Evolutionary conservation across 495 filamentous ascomycete species (phyloP).

Genomic region (Penicillium macrosclerotiorum): DNA sequence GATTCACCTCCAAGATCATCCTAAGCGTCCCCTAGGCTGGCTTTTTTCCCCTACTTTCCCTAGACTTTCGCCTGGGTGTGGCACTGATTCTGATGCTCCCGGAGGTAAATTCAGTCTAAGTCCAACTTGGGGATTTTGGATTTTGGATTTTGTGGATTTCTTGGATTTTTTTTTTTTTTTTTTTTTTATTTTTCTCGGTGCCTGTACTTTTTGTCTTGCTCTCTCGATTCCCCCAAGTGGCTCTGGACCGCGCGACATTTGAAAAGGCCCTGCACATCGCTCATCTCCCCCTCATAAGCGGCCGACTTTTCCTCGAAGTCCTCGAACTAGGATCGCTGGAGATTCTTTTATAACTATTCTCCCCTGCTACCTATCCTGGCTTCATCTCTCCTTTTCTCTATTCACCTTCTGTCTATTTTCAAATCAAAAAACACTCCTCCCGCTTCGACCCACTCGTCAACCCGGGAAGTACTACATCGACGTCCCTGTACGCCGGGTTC

Average conservation of each 20-base stretch:
- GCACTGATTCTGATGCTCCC: slow-evolving; percentile 6
- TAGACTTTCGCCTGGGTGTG: no score
- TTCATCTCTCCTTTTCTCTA: background rate
- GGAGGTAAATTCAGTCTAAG: no score
- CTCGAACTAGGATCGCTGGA: no score
- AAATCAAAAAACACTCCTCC: no score
- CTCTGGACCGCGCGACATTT: slow-evolving; percentile 7
- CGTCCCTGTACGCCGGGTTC: background rate
- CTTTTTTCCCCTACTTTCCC: no score
- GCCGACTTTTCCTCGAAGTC: background rate
- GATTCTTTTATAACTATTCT: background rate
- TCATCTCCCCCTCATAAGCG: slow-evolving; percentile 1
- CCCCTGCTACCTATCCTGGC: no score
- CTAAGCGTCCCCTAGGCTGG: slow-evolving; percentile 28
- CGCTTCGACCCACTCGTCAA: slow-evolving; percentile 5
- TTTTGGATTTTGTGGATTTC: no score
- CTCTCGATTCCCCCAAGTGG: slow-evolving; percentile 8
- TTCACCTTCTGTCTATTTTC: slow-evolving; percentile 1
- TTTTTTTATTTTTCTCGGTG: no score
- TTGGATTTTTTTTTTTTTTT: no score
- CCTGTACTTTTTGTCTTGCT: no score
- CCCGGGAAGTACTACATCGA: slow-evolving; percentile 10
- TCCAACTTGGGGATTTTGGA: no score
- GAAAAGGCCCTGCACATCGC: slow-evolving; percentile 18
- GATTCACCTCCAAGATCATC: slow-evolving; percentile 36